Percentiles rank a stretch among this genome's conserved stretches.
Conservation (phyloP, 2,329 filamentous ascomycete genomes). For the Podosphaera leucotricha region DNA sequence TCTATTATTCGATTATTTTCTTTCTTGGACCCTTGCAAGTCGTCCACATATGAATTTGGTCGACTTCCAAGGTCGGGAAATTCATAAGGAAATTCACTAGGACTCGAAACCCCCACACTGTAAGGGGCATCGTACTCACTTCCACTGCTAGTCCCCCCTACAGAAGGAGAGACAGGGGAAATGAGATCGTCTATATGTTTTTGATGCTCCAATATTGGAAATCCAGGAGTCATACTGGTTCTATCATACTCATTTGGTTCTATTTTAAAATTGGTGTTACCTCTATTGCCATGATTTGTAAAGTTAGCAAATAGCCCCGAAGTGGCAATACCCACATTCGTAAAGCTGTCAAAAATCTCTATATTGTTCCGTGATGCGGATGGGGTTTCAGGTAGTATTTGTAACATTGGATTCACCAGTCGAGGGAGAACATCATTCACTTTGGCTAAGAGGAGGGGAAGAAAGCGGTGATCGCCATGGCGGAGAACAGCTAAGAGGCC, state of each 20-base stretch:
- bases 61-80: background rate
- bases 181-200: background rate
- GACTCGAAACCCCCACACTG: background rate
- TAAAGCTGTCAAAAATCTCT: slow-evolving; percentile 44
- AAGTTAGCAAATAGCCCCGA: slow-evolving; percentile 11
- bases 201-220: background rate
- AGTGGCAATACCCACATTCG: slow-evolving; percentile 32
- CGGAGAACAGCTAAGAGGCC: slow-evolving; percentile 45
- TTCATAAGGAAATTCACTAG: background rate
- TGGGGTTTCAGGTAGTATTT: slow-evolving; percentile 30
- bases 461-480: slow-evolving; percentile 52
- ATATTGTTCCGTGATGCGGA: slow-evolving; percentile 27
- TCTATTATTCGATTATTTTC: background rate
- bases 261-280: slow-evolving; percentile 13
- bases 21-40: background rate
- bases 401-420: slow-evolving; percentile 34
- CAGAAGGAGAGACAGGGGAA: slow-evolving; percentile 1
- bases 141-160: background rate
- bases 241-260: slow-evolving; percentile 4
- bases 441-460: slow-evolving; percentile 55
- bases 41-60: background rate
- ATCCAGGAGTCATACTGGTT: background rate
- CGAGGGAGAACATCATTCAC: slow-evolving; percentile 46
- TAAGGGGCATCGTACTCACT: background rate
- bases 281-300: slow-evolving; percentile 10